A percentile compares a stretch with the other conserved stretches of the same genome.
Conservation (phyloP, 805 yeast genomes). For the Metschnikowia lunata region DNA sequence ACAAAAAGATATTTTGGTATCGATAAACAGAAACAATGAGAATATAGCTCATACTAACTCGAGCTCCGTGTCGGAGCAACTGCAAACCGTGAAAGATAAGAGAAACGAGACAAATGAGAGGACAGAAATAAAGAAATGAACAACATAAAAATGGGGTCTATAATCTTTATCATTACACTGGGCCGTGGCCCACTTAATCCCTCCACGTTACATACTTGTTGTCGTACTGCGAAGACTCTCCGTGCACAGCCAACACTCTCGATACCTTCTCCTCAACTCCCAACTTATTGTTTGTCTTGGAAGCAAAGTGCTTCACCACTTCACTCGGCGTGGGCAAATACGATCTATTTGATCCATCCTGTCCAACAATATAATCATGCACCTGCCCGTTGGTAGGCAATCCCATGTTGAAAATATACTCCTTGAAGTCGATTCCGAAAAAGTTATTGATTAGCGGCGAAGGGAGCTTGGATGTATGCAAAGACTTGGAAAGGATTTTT, state of each 20-base stretch:
- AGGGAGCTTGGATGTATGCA: conserved; percentile 14
- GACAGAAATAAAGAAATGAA: too few species aligned
- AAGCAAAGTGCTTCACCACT: conserved; percentile 58
- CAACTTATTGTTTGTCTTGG: conserved; percentile 44
- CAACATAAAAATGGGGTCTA: too few species aligned
- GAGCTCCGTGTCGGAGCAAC: too few species aligned
- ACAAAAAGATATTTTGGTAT: too few species aligned
- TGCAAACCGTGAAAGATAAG: too few species aligned
- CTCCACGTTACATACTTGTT: conserved; percentile 41
- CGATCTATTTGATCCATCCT: conserved; percentile 58
- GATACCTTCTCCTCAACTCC: conserved; percentile 63
- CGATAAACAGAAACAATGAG: too few species aligned
- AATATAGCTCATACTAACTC: too few species aligned
- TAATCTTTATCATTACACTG: too few species aligned
- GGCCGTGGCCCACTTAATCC: conserved; percentile 15
- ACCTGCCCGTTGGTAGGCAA: conserved; percentile 71
- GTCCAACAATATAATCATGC: conserved; percentile 62
- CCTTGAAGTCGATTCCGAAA: conserved; percentile 36
- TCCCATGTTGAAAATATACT: conserved; percentile 67
- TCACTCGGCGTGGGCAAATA: conserved; percentile 67
- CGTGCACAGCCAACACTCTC: conserved; percentile 56
- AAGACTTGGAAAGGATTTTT: conserved; percentile 18
- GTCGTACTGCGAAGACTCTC: conserved; percentile 37
- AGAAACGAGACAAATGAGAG: too few species aligned
- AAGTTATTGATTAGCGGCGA: conserved; percentile 36